Evolutionary conservation across 768 basidiomycete species (phyloP).

Genomic region (Pleurotus cornucopiae): DNA sequence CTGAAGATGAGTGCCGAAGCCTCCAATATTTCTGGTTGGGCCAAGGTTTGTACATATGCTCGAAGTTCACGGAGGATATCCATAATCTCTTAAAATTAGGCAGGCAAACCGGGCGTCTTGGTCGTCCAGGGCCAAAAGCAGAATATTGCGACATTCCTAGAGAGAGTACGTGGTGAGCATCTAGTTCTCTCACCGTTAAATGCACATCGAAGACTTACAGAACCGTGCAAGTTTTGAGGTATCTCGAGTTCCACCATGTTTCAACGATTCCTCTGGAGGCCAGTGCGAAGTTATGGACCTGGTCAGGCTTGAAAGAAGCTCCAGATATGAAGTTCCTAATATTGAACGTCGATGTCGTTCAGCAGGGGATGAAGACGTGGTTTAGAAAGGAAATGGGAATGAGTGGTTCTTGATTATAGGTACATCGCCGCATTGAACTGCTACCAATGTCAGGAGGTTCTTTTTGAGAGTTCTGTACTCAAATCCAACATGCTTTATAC

Average conservation of each 20-base stretch:
- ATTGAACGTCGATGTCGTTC: background rate
- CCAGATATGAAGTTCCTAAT: conserved; percentile 29
- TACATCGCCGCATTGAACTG: too few species aligned
- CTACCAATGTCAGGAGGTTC: too few species aligned
- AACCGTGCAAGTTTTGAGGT: conserved; percentile 27
- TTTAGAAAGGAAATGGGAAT: conserved; percentile 4
- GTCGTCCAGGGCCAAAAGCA: conserved; percentile 34
- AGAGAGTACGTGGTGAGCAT: conserved; percentile 30
- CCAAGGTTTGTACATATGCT: conserved; percentile 24
- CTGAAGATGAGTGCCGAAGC: conserved; percentile 34
- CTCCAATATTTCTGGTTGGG: conserved; percentile 34
- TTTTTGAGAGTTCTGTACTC: too few species aligned
- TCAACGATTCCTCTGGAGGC: conserved; percentile 25
- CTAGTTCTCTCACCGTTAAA: background rate
- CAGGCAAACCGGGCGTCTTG: conserved; percentile 38
- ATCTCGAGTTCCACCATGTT: conserved; percentile 40
- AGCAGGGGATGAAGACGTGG: background rate
- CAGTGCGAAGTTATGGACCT: conserved; percentile 12
- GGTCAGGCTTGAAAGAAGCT: conserved; percentile 32
- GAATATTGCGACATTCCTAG: conserved; percentile 31
- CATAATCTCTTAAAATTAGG: conserved; percentile 17
- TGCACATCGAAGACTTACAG: background rate
- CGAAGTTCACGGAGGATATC: background rate
- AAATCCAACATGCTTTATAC: too few species aligned
- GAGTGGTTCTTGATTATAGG: background rate